phyloP scores from a whole-genome alignment of 2,329 filamentous ascomycete species.

The Onygenales sp. region DNA sequence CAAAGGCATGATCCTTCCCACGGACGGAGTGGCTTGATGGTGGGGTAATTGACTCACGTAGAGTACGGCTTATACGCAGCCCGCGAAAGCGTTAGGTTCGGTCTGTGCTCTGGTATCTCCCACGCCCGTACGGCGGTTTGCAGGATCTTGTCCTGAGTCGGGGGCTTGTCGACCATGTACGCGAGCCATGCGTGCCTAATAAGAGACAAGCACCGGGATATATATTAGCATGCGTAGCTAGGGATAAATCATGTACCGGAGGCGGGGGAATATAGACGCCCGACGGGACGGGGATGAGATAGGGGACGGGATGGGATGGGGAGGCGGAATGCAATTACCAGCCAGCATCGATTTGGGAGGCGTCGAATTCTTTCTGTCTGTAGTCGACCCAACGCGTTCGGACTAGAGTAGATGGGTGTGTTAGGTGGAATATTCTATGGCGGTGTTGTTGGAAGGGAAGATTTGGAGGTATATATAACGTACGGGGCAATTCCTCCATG shows the following conservation, averaged over 20 bases:
- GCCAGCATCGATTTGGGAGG: constrained; percentile 73
- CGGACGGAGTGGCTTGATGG: too few relatives aligned
- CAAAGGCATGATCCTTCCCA: background rate
- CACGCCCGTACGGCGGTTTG: constrained; percentile 59
- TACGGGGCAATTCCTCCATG: constrained; percentile 81
- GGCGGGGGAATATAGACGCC: background rate
- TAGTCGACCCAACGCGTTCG: constrained; percentile 97
- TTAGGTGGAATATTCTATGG: background rate
- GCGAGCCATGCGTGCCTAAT: constrained; percentile 88
- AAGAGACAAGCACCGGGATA: background rate
- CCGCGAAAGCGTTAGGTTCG: constrained; percentile 65
- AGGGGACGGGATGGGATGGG: background rate
- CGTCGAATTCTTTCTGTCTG: constrained; percentile 63
- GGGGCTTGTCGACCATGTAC: constrained; percentile 82
- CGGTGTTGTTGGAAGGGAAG: background rate
- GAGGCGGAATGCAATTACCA: constrained; percentile 44
- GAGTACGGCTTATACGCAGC: constrained; percentile 87
- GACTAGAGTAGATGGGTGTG: constrained; percentile 42
- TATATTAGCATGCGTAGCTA: background rate
- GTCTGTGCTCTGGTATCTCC: constrained; percentile 64
- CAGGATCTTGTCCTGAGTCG: constrained; percentile 64
- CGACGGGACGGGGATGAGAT: too few relatives aligned
- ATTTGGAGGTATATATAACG: constrained; percentile 2
- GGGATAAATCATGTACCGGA: background rate
- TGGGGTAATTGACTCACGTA: constrained; percentile 58